phyloP scores from a whole-genome alignment of 2,329 filamentous ascomycete genomes.

The Fusarium multiceps region DNA sequence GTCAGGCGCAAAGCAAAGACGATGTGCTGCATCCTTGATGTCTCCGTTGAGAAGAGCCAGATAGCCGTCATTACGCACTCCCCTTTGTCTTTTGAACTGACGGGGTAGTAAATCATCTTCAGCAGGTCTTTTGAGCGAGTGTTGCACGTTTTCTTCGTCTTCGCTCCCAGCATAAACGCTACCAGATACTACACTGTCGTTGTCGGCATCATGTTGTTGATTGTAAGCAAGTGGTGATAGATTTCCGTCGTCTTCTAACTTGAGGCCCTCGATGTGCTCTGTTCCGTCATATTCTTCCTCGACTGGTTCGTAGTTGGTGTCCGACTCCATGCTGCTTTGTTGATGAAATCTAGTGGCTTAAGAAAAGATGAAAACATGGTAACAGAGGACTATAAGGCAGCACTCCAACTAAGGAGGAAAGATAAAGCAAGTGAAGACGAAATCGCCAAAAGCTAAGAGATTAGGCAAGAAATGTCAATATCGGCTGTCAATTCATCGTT shows the following conservation, averaged over 20 bases:
- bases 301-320: conserved; percentile 36
- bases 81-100: conserved; percentile 60
- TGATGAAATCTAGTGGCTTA: conserved; percentile 34
- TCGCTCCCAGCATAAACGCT: conserved; percentile 32
- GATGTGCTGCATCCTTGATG: conserved; percentile 63
- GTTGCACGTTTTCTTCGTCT: conserved; percentile 18
- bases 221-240: neutral
- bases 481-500: conserved; percentile 18
- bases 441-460: neutral
- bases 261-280: conserved; percentile 7
- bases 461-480: neutral
- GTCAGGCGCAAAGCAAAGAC: conserved; percentile 48
- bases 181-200: conserved; percentile 20
- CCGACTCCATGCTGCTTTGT: conserved; percentile 49
- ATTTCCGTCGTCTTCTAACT: conserved; percentile 14
- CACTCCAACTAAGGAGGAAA: conserved; percentile 17
- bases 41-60: conserved; percentile 66
- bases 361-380: conserved; percentile 47
- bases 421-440: neutral
- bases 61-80: conserved; percentile 59
- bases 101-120: conserved; percentile 38
- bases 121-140: conserved; percentile 48
- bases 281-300: conserved; percentile 26
- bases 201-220: conserved; percentile 12
- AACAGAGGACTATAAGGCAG: conserved; percentile 18